These are phyloP conservation scores for Stevia rebaudiana DNA, from an alignment of 140 eudicot species.

Conservation along the genomic window DNA sequence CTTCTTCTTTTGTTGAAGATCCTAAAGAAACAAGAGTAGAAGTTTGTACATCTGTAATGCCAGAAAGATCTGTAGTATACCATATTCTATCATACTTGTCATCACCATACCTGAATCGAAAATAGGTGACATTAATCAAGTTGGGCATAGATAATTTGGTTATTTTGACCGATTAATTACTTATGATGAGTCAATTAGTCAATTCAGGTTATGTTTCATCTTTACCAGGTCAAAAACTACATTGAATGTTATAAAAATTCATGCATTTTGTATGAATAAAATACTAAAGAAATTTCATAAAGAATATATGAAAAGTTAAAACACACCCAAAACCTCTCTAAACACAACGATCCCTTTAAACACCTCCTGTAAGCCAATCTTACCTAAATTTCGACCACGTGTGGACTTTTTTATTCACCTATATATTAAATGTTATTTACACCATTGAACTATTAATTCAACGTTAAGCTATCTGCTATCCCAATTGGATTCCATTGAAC, in stretches of 20 bases:
- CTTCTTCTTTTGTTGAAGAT: neutral
- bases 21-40: conserved; percentile 1
- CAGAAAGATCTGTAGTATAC: neutral
- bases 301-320: neutral
- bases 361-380: too few species aligned
- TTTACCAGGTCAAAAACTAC: neutral
- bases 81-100: conserved; percentile 50
- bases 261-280: neutral
- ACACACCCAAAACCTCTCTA: too few species aligned
- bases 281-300: neutral
- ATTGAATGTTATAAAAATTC: neutral
- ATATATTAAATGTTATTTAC: too few species aligned
- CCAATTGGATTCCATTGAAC: too few species aligned
- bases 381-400: too few species aligned
- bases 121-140: neutral
- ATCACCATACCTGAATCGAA: conserved; percentile 34
- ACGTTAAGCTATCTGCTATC: too few species aligned
- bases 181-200: neutral
- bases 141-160: neutral
- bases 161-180: too few species aligned
- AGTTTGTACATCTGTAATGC: neutral
- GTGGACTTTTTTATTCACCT: too few species aligned
- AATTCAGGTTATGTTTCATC: neutral
- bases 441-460: too few species aligned
- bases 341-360: too few species aligned